Conservation (phyloP, 805 yeast genomes). For the Myxozyma lipomycoides region DNA sequence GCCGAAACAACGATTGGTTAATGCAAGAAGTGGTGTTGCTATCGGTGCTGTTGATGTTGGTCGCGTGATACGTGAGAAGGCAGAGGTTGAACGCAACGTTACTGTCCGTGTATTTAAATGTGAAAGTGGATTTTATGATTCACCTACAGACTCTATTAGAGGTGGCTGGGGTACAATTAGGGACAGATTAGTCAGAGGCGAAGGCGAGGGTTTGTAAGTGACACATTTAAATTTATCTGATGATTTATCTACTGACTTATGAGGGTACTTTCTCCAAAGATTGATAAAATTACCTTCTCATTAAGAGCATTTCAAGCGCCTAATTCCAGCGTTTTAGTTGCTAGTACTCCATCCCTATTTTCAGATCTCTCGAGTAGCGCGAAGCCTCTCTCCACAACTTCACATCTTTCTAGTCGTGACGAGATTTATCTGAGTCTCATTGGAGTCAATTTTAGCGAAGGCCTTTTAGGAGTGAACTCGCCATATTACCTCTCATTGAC, state of each 20-base stretch:
- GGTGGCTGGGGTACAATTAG: conserved; percentile 88
- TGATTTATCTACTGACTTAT: background rate
- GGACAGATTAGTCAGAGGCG: conserved; percentile 71
- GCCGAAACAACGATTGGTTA: conserved; percentile 23
- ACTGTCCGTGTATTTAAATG: conserved; percentile 70
- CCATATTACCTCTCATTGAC: background rate
- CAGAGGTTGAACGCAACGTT: conserved; percentile 65
- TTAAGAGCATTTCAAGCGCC: conserved; percentile 64
- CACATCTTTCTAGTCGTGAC: conserved; percentile 16
- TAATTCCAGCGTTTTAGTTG: conserved; percentile 14
- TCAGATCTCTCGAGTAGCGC: conserved; percentile 8
- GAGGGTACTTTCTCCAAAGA: conserved; percentile 75
- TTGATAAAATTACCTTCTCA: conserved; percentile 63
- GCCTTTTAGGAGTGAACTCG: background rate
- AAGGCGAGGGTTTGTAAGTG: conserved; percentile 52
- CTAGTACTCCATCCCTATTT: conserved; percentile 16
- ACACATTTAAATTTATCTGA: background rate
- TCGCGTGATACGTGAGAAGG: conserved; percentile 63
- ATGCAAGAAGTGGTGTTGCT: conserved; percentile 70
- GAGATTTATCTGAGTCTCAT: conserved; percentile 23
- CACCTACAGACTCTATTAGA: conserved; percentile 34
- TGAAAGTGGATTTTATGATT: conserved; percentile 4
- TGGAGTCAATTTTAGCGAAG: conserved; percentile 8
- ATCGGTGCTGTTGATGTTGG: conserved; percentile 86
- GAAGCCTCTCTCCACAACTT: conserved; percentile 17